Conservation (phyloP, 2,329 filamentous ascomycete species). For the Ciborinia camelliae region DNA sequence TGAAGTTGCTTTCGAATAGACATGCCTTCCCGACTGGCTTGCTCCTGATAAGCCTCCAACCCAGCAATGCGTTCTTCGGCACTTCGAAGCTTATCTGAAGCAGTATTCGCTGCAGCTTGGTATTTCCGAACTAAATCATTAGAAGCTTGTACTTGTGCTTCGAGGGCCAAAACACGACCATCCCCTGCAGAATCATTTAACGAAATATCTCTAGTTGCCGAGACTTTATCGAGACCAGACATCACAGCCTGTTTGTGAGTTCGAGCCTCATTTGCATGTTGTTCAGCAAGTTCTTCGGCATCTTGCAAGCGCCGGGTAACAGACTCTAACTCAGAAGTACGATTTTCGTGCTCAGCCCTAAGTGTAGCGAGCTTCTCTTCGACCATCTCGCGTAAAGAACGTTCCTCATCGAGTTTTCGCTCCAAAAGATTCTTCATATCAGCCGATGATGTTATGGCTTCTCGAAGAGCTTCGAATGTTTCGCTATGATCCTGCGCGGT, state of each 20-base stretch:
- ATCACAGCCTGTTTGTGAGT: slow-evolving; percentile 82
- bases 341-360: slow-evolving; percentile 77
- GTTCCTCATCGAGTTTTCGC: slow-evolving; percentile 78
- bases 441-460: slow-evolving; percentile 73
- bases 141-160: slow-evolving; percentile 74
- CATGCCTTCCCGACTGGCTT: slow-evolving; percentile 89
- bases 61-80: slow-evolving; percentile 97
- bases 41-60: slow-evolving; percentile 94
- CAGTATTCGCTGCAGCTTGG: slow-evolving; percentile 80
- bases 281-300: slow-evolving; percentile 83
- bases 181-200: slow-evolving; percentile 49
- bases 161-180: slow-evolving; percentile 69
- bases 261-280: slow-evolving; percentile 80
- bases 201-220: slow-evolving; percentile 48
- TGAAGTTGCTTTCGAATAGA: slow-evolving; percentile 88
- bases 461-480: slow-evolving; percentile 71
- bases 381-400: slow-evolving; percentile 66
- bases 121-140: slow-evolving; percentile 82
- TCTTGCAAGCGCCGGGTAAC: slow-evolving; percentile 73
- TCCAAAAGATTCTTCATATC: slow-evolving; percentile 76
- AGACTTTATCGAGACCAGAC: slow-evolving; percentile 73
- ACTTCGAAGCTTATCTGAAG: slow-evolving; percentile 82
- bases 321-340: slow-evolving; percentile 71
- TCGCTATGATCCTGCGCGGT: slow-evolving; percentile 66
- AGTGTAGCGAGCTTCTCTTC: slow-evolving; percentile 75